Evolutionary conservation across 2,329 filamentous ascomycete species (phyloP).

Genomic region (Arthrobotrys sinensis): DNA sequence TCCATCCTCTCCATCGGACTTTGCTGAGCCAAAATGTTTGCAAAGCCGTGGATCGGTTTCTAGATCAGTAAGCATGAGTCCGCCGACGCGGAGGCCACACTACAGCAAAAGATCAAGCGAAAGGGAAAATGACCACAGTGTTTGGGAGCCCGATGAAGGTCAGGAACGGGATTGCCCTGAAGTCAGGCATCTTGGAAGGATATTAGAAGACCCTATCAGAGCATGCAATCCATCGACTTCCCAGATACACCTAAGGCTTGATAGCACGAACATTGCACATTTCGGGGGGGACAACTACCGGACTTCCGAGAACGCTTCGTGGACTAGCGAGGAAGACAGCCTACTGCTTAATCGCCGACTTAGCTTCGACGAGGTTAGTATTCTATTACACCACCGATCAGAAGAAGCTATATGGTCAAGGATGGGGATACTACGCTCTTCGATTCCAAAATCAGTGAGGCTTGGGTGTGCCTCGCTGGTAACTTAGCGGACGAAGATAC

Average conservation of each 20-base stretch:
- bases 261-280: conserved; percentile 17
- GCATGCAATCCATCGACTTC: conserved; percentile 23
- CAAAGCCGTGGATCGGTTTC: conserved; percentile 30
- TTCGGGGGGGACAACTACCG: conserved; percentile 23
- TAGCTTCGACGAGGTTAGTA: conserved; percentile 64
- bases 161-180: conserved; percentile 40
- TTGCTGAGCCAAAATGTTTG: conserved; percentile 27
- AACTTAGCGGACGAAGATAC: neutral
- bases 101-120: conserved; percentile 19
- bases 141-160: conserved; percentile 46
- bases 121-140: conserved; percentile 35
- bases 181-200: conserved; percentile 11
- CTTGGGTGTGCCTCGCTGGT: conserved; percentile 32
- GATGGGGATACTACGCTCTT: conserved; percentile 63
- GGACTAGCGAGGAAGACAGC: conserved; percentile 63
- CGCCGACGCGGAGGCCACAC: conserved; percentile 30
- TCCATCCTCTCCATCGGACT: conserved; percentile 46
- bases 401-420: conserved; percentile 64
- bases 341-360: conserved; percentile 64
- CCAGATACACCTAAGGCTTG: conserved; percentile 17
- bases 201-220: conserved; percentile 29
- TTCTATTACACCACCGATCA: conserved; percentile 62
- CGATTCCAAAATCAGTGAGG: conserved; percentile 50
- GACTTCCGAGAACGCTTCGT: conserved; percentile 39
- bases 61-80: conserved; percentile 55